Evolutionary conservation across 208 protist species (phyloP).

Genomic region (Acanthamoeba divionensis): DNA sequence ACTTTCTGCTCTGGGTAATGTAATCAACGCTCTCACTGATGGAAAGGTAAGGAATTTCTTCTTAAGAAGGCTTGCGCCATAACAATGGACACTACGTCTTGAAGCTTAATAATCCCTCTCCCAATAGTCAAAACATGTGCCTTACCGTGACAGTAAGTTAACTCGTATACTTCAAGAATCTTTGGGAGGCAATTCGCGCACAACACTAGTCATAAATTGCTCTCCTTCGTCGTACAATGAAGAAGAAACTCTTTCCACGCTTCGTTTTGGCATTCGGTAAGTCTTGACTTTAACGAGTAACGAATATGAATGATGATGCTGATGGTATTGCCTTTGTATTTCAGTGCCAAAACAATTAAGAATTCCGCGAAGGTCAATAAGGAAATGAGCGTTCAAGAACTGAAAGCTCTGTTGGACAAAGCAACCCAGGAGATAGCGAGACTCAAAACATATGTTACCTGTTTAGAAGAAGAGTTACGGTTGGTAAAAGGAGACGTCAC

Average conservation of each 20-base stretch:
- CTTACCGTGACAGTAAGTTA: conserved; percentile 81
- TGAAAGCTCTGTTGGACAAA: conserved; percentile 59
- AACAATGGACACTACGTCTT: too few species aligned
- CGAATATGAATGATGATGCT: too few species aligned
- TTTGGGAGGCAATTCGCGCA: conserved; percentile 85
- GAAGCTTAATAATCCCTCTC: background rate
- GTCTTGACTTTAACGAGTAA: too few species aligned
- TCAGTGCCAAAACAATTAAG: conserved; percentile 26
- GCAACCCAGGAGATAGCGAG: conserved; percentile 63
- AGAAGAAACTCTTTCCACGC: conserved; percentile 84
- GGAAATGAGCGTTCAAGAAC: background rate
- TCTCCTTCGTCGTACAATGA: conserved; percentile 79
- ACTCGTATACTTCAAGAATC: conserved; percentile 76
- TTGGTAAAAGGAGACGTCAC: conserved; percentile 4
- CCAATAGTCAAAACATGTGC: conserved; percentile 62
- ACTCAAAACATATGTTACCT: conserved; percentile 28
- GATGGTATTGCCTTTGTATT: background rate
- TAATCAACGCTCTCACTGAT: conserved; percentile 79
- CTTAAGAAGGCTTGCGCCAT: too few species aligned
- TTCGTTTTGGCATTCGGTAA: conserved; percentile 82
- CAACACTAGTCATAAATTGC: conserved; percentile 82
- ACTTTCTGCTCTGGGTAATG: conserved; percentile 75
- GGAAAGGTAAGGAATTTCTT: conserved; percentile 21
- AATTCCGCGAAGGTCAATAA: background rate
- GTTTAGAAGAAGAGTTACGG: conserved; percentile 12